Evolutionary conservation across 2,329 filamentous ascomycete genomes (phyloP).

Genomic region (Neonectria neomacrospora): DNA sequence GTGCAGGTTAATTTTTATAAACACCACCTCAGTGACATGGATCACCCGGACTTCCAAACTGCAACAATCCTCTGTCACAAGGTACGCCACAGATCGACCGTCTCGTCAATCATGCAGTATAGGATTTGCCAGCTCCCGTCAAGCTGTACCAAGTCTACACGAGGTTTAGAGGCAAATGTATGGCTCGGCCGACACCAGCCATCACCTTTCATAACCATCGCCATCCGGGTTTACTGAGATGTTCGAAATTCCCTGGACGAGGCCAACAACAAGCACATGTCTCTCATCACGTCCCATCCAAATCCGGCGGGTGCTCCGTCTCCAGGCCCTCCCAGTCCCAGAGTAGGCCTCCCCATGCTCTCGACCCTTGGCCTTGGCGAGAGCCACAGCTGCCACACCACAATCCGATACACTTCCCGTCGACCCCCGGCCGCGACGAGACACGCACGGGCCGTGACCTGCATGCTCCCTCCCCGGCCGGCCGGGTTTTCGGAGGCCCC

Average conservation of each 20-base stretch:
- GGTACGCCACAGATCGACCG: neutral
- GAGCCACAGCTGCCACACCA: conserved; percentile 45
- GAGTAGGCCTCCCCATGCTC: conserved; percentile 13
- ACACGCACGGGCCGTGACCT: conserved; percentile 38
- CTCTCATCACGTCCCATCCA: conserved; percentile 10
- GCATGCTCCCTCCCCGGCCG: conserved; percentile 33
- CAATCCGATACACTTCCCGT: conserved; percentile 37
- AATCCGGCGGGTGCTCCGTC: conserved; percentile 18
- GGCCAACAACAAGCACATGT: neutral
- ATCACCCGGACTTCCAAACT: conserved; percentile 1
- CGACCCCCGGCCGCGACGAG: conserved; percentile 36
- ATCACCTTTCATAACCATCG: conserved; percentile 4
- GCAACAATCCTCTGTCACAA: neutral
- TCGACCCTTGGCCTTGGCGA: conserved; percentile 10
- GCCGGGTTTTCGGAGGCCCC: conserved; percentile 28
- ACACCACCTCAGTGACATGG: neutral
- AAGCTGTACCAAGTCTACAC: neutral
- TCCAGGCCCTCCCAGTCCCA: conserved; percentile 1
- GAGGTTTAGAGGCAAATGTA: conserved; percentile 18
- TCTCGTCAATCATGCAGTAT: neutral
- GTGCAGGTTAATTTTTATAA: neutral
- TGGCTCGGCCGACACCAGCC: conserved; percentile 12
- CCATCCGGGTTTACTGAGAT: conserved; percentile 14
- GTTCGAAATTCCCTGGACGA: neutral
- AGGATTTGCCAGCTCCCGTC: neutral